Evolutionary conservation across 805 yeast genomes (phyloP).

Genomic region (Dipodascopsis uninucleata): DNA sequence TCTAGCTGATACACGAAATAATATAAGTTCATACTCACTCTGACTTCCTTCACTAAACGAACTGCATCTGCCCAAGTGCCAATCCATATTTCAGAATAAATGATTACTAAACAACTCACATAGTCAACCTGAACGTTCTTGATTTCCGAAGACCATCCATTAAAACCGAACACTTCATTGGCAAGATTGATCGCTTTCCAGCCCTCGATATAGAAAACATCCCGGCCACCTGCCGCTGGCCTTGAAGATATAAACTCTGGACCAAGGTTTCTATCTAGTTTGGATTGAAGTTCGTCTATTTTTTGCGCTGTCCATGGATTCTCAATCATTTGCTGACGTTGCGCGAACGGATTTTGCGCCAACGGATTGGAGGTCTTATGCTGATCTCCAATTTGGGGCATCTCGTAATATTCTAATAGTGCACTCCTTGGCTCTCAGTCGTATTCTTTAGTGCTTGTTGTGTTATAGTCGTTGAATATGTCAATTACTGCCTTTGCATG

Average conservation of each 20-base stretch:
- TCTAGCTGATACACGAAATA: neutral
- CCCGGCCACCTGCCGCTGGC: conserved; percentile 54
- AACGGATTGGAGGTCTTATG: too few relatives aligned
- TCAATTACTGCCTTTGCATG: too few relatives aligned
- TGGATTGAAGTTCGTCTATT: conserved; percentile 26
- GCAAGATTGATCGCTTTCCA: conserved; percentile 70
- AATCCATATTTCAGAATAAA: too few relatives aligned
- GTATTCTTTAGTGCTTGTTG: too few relatives aligned
- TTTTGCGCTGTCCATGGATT: conserved; percentile 25
- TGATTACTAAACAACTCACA: too few relatives aligned
- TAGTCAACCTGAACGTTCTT: conserved; percentile 56
- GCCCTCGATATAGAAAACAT: conserved; percentile 66
- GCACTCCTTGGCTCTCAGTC: too few relatives aligned
- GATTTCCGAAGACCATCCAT: conserved; percentile 73
- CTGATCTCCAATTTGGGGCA: conserved; percentile 24
- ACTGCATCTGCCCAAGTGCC: too few relatives aligned
- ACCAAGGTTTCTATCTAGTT: conserved; percentile 45
- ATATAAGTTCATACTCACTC: too few relatives aligned
- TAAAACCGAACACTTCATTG: conserved; percentile 71
- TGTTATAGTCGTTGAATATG: too few relatives aligned
- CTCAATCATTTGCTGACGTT: conserved; percentile 6
- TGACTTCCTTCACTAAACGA: too few relatives aligned
- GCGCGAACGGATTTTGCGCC: conserved; percentile 5
- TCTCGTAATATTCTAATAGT: too few relatives aligned
- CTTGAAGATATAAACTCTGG: conserved; percentile 61